Percentiles rank a stretch among this genome's conserved stretches.
Conservation (phyloP, 2,329 filamentous ascomycete genomes). For the Chaetomium globosum region DNA sequence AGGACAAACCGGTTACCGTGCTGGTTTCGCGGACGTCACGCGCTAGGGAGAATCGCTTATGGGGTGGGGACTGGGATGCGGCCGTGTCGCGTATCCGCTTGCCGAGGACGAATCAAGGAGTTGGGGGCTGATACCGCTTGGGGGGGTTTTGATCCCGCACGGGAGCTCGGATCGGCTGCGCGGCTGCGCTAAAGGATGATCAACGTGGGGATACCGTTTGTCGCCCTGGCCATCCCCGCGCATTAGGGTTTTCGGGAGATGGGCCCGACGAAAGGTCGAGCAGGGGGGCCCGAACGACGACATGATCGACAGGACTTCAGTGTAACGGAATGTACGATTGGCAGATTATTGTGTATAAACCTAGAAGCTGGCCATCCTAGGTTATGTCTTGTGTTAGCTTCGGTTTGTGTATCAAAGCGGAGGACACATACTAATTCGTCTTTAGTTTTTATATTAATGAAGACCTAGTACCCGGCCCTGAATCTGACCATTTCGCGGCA, state of each 20-base stretch:
- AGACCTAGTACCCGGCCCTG: background rate
- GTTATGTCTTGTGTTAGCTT: slow-evolving; percentile 11
- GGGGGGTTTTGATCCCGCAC: background rate
- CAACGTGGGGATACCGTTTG: background rate
- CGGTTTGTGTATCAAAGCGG: slow-evolving; percentile 5
- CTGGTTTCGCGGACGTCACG: background rate
- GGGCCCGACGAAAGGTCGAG: background rate
- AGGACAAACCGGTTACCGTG: background rate
- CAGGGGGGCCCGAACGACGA: slow-evolving; percentile 4
- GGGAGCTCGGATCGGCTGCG: background rate
- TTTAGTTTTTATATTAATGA: slow-evolving; percentile 12
- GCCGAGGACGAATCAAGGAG: background rate
- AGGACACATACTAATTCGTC: slow-evolving; percentile 17
- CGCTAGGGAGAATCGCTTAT: background rate
- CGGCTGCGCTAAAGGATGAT: background rate
- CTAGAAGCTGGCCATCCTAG: slow-evolving; percentile 2
- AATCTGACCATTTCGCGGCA: background rate
- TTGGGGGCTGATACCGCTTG: slow-evolving; percentile 19
- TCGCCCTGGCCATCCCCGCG: background rate
- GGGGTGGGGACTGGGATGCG: background rate
- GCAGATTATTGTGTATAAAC: slow-evolving; percentile 19
- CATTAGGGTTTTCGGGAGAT: background rate
- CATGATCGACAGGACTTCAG: slow-evolving; percentile 12
- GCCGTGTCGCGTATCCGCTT: slow-evolving; percentile 3
- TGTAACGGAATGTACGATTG: slow-evolving; percentile 32